Evolutionary conservation across 192 early-diverging fungal species (phyloP).

Genomic region (Chytriomyces sp.): DNA sequence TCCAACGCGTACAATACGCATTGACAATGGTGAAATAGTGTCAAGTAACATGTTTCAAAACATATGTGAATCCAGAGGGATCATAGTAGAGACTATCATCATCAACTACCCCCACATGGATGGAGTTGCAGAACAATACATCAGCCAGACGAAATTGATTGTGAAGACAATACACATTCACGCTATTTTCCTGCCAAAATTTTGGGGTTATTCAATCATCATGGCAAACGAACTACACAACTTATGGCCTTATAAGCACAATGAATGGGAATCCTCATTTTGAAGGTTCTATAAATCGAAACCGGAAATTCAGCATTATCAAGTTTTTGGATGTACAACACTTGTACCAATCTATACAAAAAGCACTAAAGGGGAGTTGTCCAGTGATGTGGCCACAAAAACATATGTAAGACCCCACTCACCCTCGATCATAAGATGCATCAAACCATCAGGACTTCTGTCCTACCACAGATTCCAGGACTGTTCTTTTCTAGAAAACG

Average conservation of each 20-base stretch:
- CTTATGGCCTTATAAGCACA: neutral
- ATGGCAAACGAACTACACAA: neutral
- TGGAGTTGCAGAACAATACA: neutral
- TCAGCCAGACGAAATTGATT: neutral
- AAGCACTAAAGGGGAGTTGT: neutral
- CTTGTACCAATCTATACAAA: constrained; percentile 9
- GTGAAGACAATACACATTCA: neutral
- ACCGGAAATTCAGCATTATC: constrained; percentile 16
- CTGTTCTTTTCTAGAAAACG: neutral
- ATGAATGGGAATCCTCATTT: neutral
- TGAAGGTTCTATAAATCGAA: neutral
- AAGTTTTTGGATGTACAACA: neutral
- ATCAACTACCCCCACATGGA: constrained; percentile 15
- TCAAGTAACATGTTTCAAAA: neutral
- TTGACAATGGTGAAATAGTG: constrained; percentile 11
- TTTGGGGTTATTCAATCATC: neutral
- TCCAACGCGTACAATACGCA: neutral
- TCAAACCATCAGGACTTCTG: neutral
- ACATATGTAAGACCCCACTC: constrained; percentile 22
- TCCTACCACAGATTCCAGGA: neutral
- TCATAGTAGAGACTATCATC: neutral
- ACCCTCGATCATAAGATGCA: constrained; percentile 11
- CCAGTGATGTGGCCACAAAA: constrained; percentile 6
- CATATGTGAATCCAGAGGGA: neutral
- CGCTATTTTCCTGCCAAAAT: neutral